Base-by-base conservation (phyloP, 2,329 filamentous ascomycete genomes). In the Penicillium aurantiogriseum region DNA sequence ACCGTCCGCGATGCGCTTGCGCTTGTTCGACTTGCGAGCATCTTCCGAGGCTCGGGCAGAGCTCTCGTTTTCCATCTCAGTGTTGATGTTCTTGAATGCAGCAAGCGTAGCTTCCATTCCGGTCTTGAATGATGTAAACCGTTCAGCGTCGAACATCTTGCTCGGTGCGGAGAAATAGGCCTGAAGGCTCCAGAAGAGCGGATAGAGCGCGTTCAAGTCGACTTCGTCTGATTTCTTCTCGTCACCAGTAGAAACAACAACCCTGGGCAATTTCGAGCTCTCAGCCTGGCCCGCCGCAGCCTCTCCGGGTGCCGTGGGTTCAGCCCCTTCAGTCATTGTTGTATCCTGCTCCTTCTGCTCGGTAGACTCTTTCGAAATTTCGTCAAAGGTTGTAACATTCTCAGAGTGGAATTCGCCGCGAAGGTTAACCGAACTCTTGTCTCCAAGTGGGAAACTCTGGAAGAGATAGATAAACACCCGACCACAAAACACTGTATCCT, bases 401-500 rank as follows among this genome's bases (percentile, higher is more conserved):
- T 97, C 94, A 27, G 90, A 86, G 69, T 99, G 94, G 66, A 94
- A 99, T 77, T 97, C 93, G 65, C 94, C 94, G 51, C 94, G 86
- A 39, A 97, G 81, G 70, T 99, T 99, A 49, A 99, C 94, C 0
- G 94, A 97, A 72, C 94, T 97, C 72, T 93, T 94, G 75, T 99
- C 95, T 33, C 93, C 93, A 0, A 99, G 81, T 1, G 94, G 94
- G 69, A 99, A 97, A 73, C 92, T 96, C 74, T 99, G 94, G 75
- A 97, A 99, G 71, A 99, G 85, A 75, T 97, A 99, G 63, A 99
- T 97, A 75, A 97, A 97, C 27, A 99, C 94, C 39, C 94, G 85
- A 17, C 94, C 94, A 70, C 94, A 99, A 72, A 99, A 99, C 0
- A 95, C 92, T 0, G 94, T 95, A 74, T 99, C 94, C 73, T 97